phyloP scores from a whole-genome alignment of 129 eudicot species.

The Flaveria bidentis region DNA sequence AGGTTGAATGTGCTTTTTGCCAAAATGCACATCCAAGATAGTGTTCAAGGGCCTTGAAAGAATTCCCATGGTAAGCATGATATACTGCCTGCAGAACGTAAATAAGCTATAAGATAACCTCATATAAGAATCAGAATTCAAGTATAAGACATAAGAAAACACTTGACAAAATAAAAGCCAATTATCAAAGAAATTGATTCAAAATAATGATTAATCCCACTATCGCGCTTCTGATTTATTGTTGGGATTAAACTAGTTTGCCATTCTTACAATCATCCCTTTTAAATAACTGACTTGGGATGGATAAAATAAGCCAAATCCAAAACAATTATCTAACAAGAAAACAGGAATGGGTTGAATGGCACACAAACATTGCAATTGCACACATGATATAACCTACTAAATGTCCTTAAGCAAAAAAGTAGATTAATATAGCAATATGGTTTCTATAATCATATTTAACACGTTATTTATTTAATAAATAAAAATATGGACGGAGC shows the following conservation, averaged over 20 bases:
- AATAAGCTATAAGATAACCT: background rate
- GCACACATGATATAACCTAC: background rate
- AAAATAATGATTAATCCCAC: slow-evolving; percentile 3
- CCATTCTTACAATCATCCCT: slow-evolving; percentile 17
- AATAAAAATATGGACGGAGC: background rate
- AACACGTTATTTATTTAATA: background rate
- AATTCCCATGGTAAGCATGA: slow-evolving; percentile 63
- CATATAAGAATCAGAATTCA: slow-evolving; percentile 1
- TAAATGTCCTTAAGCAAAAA: background rate
- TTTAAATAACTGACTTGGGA: background rate
- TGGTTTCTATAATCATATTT: background rate
- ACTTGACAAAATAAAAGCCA: background rate
- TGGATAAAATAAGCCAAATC: too few species aligned
- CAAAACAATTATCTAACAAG: too few species aligned
- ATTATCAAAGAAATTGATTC: background rate
- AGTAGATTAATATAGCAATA: too few species aligned
- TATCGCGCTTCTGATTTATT: background rate
- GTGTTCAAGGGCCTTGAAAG: slow-evolving; percentile 76
- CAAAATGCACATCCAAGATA: slow-evolving; percentile 75
- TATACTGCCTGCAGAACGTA: slow-evolving; percentile 67
- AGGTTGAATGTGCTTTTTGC: slow-evolving; percentile 90
- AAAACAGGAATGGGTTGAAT: too few species aligned
- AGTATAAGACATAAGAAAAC: background rate
- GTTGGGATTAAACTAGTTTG: slow-evolving; percentile 4
- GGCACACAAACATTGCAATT: too few species aligned